Conservation (phyloP, 306 rosid species). For the Dalbergia cochinchinensis region DNA sequence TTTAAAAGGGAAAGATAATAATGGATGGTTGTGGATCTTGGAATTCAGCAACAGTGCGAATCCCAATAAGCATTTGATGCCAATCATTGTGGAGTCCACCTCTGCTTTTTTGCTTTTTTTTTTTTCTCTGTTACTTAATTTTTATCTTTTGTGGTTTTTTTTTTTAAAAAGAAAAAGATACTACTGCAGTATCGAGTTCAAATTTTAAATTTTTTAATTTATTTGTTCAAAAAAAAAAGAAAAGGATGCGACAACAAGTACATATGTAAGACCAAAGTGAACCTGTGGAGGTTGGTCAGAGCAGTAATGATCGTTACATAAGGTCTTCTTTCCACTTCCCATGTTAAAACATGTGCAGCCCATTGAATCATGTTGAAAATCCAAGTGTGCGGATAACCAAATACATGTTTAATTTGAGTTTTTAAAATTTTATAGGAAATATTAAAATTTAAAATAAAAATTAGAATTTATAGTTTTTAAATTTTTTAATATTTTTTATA, state of each 20-base stretch:
- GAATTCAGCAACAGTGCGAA: slow-evolving; percentile 97
- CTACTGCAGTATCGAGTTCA: background rate
- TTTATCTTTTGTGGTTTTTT: background rate
- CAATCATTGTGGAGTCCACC: slow-evolving; percentile 99
- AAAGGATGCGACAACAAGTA: slow-evolving; percentile 20
- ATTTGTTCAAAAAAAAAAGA: no score
- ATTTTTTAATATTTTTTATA: no score
- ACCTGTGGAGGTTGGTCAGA: slow-evolving; percentile 32
- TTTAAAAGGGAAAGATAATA: slow-evolving; percentile 24
- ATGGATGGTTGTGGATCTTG: slow-evolving; percentile 79
- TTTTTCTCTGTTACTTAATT: background rate
- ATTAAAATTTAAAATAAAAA: no score
- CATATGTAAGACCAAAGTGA: background rate
- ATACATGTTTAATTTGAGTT: no score
- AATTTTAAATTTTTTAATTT: background rate
- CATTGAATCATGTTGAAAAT: background rate
- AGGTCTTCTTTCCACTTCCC: slow-evolving; percentile 43
- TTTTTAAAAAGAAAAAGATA: background rate
- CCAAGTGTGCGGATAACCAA: background rate
- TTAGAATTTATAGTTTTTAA: no score
- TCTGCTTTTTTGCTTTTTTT: slow-evolving; percentile 44
- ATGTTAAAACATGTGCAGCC: slow-evolving; percentile 29
- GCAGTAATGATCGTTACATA: background rate
- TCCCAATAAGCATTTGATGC: slow-evolving; percentile 99
- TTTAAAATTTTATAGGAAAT: no score